phyloP scores from a whole-genome alignment of 2,329 filamentous ascomycete species.

The Hypoxylon sp. region DNA sequence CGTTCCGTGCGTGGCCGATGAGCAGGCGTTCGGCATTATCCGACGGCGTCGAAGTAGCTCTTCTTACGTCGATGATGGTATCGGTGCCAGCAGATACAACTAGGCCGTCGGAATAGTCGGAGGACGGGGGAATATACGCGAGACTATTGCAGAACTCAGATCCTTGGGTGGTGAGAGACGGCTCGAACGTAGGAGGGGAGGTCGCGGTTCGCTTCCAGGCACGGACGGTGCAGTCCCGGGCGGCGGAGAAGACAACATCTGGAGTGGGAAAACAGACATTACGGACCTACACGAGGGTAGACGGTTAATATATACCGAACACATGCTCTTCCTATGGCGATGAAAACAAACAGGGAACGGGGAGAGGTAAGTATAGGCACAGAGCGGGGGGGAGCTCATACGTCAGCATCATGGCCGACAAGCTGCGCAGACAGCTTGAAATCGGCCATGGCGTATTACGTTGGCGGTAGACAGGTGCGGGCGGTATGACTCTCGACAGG shows the following conservation, averaged over 20 bases:
- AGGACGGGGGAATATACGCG: constrained; percentile 74
- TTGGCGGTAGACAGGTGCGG: background rate
- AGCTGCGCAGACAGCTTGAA: constrained; percentile 95
- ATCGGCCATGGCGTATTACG: constrained; percentile 66
- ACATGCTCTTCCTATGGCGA: background rate
- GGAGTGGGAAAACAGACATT: constrained; percentile 80
- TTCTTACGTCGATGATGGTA: constrained; percentile 88
- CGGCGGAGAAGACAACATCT: constrained; percentile 80
- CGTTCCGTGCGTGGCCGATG: constrained; percentile 84
- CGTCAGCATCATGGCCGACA: constrained; percentile 90
- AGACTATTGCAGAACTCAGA: constrained; percentile 88
- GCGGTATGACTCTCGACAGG: background rate
- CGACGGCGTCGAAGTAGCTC: constrained; percentile 69
- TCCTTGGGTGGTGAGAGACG: constrained; percentile 79
- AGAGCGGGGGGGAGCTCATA: constrained; percentile 55
- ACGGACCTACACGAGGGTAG: constrained; percentile 72
- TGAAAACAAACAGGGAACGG: background rate
- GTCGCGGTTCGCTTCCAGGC: constrained; percentile 77
- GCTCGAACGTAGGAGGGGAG: constrained; percentile 75
- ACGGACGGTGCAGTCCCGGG: constrained; percentile 89
- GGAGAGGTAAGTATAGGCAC: constrained; percentile 4
- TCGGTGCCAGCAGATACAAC: constrained; percentile 90
- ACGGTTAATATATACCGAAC: background rate
- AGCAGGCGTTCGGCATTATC: constrained; percentile 87
- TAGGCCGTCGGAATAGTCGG: constrained; percentile 77